Percentiles rank a stretch among this genome's conserved stretches.
Evolutionary conservation across 2,329 filamentous ascomycete genomes (phyloP).

Genomic region (Xylaria sp.): DNA sequence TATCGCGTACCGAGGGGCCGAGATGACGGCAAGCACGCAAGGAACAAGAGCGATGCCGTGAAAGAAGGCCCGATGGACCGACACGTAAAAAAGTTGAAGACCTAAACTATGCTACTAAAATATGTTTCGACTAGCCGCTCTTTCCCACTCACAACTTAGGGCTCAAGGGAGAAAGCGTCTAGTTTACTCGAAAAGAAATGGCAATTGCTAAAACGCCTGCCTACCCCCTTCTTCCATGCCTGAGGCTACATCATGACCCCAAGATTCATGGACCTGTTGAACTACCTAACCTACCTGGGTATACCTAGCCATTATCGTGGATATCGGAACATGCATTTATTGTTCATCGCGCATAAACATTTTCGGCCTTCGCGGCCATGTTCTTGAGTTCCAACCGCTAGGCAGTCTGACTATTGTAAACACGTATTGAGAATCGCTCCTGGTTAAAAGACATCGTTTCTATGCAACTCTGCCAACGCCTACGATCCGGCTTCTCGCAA

Average conservation of each 20-base stretch:
- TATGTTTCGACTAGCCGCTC: neutral
- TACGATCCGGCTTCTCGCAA: neutral
- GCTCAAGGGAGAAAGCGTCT: too few relatives aligned
- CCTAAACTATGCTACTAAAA: neutral
- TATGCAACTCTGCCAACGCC: neutral
- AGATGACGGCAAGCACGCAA: slow-evolving; percentile 38
- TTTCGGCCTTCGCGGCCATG: neutral
- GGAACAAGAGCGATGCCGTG: slow-evolving; percentile 33
- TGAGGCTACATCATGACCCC: slow-evolving; percentile 3
- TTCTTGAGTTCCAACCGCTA: neutral
- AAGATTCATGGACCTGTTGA: neutral
- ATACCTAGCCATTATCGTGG: neutral
- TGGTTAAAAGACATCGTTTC: slow-evolving; percentile 10
- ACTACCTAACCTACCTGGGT: neutral
- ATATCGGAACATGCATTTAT: neutral
- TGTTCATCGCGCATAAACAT: slow-evolving; percentile 1
- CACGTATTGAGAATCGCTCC: slow-evolving; percentile 5
- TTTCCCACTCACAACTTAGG: neutral
- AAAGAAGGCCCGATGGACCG: slow-evolving; percentile 50
- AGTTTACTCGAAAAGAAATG: neutral
- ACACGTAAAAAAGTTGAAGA: slow-evolving; percentile 49
- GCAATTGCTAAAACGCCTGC: neutral
- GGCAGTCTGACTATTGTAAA: neutral
- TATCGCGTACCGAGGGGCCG: slow-evolving; percentile 16
- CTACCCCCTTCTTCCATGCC: neutral